phyloP scores from a whole-genome alignment of 176 grass and related monocot species.

The Zea luxurians region DNA sequence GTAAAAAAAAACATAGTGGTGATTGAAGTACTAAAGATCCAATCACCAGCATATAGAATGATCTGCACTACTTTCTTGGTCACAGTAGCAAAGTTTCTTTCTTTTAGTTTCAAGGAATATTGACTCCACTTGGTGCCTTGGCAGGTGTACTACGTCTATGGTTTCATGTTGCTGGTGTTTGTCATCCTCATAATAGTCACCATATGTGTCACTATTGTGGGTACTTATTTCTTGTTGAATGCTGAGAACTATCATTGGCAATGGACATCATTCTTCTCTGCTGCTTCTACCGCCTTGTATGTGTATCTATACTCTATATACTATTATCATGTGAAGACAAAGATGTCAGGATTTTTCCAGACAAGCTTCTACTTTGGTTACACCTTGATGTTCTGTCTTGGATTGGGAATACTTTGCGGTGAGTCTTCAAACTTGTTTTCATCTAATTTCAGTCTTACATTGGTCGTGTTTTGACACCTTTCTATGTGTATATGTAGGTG shows the following conservation, averaged over 20 bases:
- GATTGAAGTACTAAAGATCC: constrained; percentile 2
- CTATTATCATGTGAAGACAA: constrained; percentile 96
- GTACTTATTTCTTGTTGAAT: constrained; percentile 28
- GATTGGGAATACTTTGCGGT: constrained; percentile 94
- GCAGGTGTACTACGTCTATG: constrained; percentile 98
- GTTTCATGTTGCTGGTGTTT: constrained; percentile 98
- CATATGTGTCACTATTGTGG: constrained; percentile 95
- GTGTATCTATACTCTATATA: constrained; percentile 95
- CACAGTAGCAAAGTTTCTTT: not conserved
- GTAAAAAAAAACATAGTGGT: constrained; percentile 47
- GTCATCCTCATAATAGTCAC: constrained; percentile 95
- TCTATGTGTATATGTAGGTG: constrained; percentile 58
- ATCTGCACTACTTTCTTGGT: not conserved
- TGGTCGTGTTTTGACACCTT: not conserved
- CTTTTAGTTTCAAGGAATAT: constrained; percentile 9
- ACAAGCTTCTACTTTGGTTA: constrained; percentile 99
- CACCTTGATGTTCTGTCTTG: constrained; percentile 97
- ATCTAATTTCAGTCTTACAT: constrained; percentile 15
- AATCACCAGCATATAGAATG: not conserved
- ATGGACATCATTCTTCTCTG: constrained; percentile 99
- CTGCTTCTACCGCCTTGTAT: constrained; percentile 89
- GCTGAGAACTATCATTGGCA: constrained; percentile 99
- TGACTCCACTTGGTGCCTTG: constrained; percentile 16
- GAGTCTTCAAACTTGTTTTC: constrained; percentile 40
- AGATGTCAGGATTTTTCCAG: constrained; percentile 99